Conservation (phyloP, 257 asterid species). For the Gentiana macrophylla region DNA sequence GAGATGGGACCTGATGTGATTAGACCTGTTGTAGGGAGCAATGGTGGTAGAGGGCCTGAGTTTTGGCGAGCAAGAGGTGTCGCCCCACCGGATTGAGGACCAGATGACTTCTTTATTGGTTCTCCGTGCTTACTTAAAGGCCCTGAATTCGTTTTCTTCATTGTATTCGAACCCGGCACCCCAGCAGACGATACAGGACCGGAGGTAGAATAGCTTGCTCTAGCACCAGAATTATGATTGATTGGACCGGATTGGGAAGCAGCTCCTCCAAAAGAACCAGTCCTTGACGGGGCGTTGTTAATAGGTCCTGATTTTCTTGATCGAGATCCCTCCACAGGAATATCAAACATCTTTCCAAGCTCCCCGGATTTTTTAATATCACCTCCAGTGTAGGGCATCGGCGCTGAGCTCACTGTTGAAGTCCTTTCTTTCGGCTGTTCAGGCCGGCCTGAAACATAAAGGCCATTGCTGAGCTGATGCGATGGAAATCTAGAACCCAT, state of each 20-base stretch:
- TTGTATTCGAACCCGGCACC: conserved; percentile 44
- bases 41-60: conserved; percentile 73
- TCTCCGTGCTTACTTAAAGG: conserved; percentile 87
- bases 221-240: conserved; percentile 41
- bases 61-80: conserved; percentile 61
- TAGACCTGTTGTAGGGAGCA: conserved; percentile 87
- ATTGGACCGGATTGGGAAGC: conserved; percentile 55
- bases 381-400: conserved; percentile 43
- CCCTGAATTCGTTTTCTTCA: conserved; percentile 77
- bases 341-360: conserved; percentile 88
- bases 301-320: conserved; percentile 85
- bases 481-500: conserved; percentile 97
- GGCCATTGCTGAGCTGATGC: conserved; percentile 92
- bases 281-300: conserved; percentile 41
- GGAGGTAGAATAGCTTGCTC: conserved; percentile 75
- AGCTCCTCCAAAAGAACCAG: conserved; percentile 25
- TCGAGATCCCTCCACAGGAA: conserved; percentile 69
- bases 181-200: conserved; percentile 67
- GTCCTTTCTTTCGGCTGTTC: conserved; percentile 78
- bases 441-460: conserved; percentile 79
- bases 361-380: conserved; percentile 90
- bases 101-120: conserved; percentile 73
- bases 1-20: conserved; percentile 76
- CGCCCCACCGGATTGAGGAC: conserved; percentile 82
- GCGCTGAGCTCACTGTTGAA: conserved; percentile 68